Evolutionary conservation across 139 green algal genomes (phyloP), one percentile per base, ranked within the genome.

Genomic region (Microglena sp.): DNA sequence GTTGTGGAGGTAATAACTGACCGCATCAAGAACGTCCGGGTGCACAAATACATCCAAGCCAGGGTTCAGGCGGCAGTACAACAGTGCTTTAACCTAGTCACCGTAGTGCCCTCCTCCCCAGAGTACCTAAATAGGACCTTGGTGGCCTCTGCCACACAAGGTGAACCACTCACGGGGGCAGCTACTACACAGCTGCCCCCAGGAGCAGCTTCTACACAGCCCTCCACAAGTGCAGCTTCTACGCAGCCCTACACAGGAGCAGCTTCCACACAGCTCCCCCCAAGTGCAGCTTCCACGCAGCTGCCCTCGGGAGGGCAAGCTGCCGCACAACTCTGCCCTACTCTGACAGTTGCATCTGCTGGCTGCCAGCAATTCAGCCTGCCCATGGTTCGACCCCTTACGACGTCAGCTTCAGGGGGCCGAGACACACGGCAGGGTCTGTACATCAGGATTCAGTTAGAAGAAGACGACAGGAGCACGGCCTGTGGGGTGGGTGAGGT

Each of bases 1-100:
- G 85, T 98, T 2, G 77, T 98, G 1, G 92, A 98, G 79, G 82
- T 94, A 1, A 56, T 86, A 21, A 91, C 84, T 15, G 69, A 78
- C 45, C 76, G 78, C 1, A 33, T 62, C 43, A 53, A 43, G 64
- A 97, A 97, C 60, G 74, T 93, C 21, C 64, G 78, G 6, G 34
- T 86, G 26, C 92, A 97, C 71, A 60, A 80, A 1, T 18, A 61
- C 29, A 69, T 96, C 3, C 82, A 95, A 64, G 57, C 50, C 15
- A 61, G 31, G 3, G 81, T 77, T 26, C 28, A 33, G 32, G 33
- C 27, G 5, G 80, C 82, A 8, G 69, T 84, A 11, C 66, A 78
- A 18, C 31, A 62, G n/a, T 54, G 45, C 3, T 62, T 62, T 8
- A n/a, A n/a, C n/a, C n/a, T n/a, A n/a, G n/a, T n/a, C n/a, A n/a